These are phyloP conservation scores for Trichothecium sympodiale DNA, from an alignment of 2,329 filamentous ascomycete genomes.

Conservation along the genomic window DNA sequence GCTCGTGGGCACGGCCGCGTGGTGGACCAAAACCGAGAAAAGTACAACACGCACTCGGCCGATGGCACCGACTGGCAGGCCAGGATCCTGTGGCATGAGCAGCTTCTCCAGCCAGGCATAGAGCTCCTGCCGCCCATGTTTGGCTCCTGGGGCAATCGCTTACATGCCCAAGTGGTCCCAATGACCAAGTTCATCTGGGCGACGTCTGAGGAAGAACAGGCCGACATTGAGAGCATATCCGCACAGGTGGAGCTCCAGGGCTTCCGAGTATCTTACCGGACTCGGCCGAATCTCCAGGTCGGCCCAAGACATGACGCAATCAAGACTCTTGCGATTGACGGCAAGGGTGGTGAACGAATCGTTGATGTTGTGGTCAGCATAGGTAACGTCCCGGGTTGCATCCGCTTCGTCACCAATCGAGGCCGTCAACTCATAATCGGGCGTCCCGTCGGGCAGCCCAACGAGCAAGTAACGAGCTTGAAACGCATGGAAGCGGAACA, in stretches of 20 bases:
- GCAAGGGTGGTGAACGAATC: background rate
- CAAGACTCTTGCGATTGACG: constrained; percentile 1
- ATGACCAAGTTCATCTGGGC: too few relatives aligned
- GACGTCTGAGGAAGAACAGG: background rate
- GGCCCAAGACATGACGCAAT: background rate
- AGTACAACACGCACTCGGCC: background rate
- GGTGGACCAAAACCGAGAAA: background rate
- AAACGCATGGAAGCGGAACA: too few relatives aligned
- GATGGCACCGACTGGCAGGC: background rate
- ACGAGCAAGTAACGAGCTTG: too few relatives aligned
- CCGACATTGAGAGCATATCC: background rate
- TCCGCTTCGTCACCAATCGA: background rate
- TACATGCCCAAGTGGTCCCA: too few relatives aligned
- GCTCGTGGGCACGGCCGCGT: background rate
- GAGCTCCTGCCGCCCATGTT: too few relatives aligned
- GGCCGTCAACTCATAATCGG: constrained; percentile 1
- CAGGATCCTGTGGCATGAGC: background rate
- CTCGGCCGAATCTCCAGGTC: background rate
- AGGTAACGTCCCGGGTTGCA: background rate
- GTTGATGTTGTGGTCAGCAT: background rate
- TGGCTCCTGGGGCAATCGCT: too few relatives aligned
- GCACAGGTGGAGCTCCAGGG: background rate
- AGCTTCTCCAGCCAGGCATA: too few relatives aligned
- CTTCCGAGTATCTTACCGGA: background rate
- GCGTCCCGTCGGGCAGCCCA: too few relatives aligned